Conservation (phyloP, 441 rosid species). For the Gossypium davidsonii region DNA sequence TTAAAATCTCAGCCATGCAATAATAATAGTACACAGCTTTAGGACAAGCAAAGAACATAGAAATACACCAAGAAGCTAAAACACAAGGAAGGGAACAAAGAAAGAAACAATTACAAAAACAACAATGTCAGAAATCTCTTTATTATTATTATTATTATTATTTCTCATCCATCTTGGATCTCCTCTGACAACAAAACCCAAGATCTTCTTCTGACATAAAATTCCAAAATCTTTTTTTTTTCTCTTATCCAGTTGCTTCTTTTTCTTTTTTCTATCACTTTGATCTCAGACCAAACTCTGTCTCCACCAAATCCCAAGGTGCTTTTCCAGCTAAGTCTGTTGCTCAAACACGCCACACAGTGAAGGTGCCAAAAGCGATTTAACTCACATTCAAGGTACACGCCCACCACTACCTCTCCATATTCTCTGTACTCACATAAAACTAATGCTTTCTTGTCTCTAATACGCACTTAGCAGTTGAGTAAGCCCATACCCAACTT, state of each 20-base stretch:
- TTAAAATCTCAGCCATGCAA: constrained; percentile 19
- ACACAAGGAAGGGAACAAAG: constrained; percentile 2
- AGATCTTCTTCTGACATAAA: constrained; percentile 33
- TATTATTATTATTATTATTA: constrained; percentile 1
- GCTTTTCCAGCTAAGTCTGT: constrained; percentile 48
- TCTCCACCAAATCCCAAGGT: constrained; percentile 27
- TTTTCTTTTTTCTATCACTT: constrained; percentile 14
- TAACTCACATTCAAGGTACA: constrained; percentile 52
- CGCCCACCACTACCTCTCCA: constrained; percentile 32
- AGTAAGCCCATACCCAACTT: constrained; percentile 54
- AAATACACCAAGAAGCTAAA: constrained; percentile 1
- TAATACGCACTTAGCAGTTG: constrained; percentile 29
- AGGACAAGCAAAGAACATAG: not conserved
- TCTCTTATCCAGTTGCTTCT: constrained; percentile 36
- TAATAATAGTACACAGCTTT: not conserved
- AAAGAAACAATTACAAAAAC: constrained; percentile 16
- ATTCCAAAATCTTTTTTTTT: constrained; percentile 18
- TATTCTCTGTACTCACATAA: constrained; percentile 48
- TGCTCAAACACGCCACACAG: constrained; percentile 31
- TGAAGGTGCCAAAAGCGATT: constrained; percentile 21
- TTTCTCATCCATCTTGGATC: constrained; percentile 39
- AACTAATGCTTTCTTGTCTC: constrained; percentile 55
- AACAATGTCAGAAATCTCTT: constrained; percentile 36
- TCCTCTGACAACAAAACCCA: constrained; percentile 36
- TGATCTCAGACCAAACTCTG: constrained; percentile 40